Percentiles rank a stretch among this genome's conserved stretches.
Evolutionary conservation across 2,329 filamentous ascomycete genomes (phyloP).

Genomic region (Aspergillus unguis): DNA sequence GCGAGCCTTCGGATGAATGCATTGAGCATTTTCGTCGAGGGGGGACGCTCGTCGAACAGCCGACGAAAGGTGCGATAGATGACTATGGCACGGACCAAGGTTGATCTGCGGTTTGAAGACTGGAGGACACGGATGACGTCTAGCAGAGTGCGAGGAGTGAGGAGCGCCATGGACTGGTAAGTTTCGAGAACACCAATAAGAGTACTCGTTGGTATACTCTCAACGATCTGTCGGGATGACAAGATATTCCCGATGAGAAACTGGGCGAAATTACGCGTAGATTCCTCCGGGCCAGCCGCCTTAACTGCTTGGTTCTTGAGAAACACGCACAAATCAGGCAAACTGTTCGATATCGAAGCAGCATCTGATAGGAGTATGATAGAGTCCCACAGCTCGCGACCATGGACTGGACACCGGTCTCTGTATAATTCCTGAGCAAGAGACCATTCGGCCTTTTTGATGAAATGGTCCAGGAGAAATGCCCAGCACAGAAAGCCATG

Average conservation of each 20-base stretch:
- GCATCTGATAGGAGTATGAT: constrained; percentile 13
- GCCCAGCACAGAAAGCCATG: constrained; percentile 29
- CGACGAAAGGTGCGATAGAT: constrained; percentile 43
- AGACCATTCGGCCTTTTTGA: constrained; percentile 33
- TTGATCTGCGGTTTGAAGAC: constrained; percentile 25
- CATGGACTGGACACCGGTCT: background rate
- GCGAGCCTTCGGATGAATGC: constrained; percentile 27
- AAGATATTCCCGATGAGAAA: constrained; percentile 29
- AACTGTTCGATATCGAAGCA: constrained; percentile 18
- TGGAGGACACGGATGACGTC: constrained; percentile 29
- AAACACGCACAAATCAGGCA: constrained; percentile 24
- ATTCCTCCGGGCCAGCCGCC: background rate
- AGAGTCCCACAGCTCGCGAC: constrained; percentile 11
- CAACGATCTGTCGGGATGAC: constrained; percentile 23
- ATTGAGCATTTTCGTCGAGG: constrained; percentile 21
- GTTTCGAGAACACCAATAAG: constrained; percentile 29
- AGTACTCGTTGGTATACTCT: constrained; percentile 28
- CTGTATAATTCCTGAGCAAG: constrained; percentile 31
- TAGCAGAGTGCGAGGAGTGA: constrained; percentile 27
- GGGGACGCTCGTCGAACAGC: constrained; percentile 24
- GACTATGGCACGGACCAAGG: constrained; percentile 31
- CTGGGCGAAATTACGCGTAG: constrained; percentile 14
- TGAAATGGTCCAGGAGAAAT: constrained; percentile 29
- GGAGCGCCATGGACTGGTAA: constrained; percentile 24
- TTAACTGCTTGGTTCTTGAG: constrained; percentile 9